Evolutionary conservation across 805 yeast genomes (phyloP).

Genomic region (Starmerella stigmatis): DNA sequence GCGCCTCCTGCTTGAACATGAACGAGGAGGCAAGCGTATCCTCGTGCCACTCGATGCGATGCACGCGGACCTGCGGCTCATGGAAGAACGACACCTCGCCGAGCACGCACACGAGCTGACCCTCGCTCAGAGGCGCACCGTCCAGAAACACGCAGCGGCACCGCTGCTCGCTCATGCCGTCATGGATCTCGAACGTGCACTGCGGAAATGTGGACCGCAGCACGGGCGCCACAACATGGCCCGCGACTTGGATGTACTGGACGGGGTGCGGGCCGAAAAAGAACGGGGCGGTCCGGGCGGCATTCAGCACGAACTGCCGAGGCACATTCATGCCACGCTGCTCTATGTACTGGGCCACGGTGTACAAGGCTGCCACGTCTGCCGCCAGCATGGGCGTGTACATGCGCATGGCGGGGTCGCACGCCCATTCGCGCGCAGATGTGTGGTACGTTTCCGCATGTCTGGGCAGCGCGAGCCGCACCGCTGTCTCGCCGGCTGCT

Average conservation of each 20-base stretch:
- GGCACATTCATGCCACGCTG: not conserved
- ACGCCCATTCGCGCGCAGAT: conserved; percentile 3
- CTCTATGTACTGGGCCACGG: conserved; percentile 1
- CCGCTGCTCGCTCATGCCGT: conserved; percentile 6
- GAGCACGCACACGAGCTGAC: conserved; percentile 7
- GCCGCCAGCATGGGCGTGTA: conserved; percentile 2
- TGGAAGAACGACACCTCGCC: conserved; percentile 6
- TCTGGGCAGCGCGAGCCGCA: no score
- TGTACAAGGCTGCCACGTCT: not conserved
- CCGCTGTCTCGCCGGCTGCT: no score
- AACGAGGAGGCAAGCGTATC: not conserved
- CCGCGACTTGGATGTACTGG: conserved; percentile 7
- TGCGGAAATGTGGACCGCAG: not conserved
- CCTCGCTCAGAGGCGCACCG: not conserved
- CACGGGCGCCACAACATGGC: conserved; percentile 3
- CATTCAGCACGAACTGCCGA: not conserved
- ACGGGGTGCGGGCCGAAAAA: conserved; percentile 11
- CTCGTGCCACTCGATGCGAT: not conserved
- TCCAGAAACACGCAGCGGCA: not conserved
- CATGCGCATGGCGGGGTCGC: conserved; percentile 5
- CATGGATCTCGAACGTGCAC: conserved; percentile 3
- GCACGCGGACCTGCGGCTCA: conserved; percentile 6
- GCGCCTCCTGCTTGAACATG: conserved; percentile 8
- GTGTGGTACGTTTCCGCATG: not conserved
- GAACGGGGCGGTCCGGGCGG: not conserved